Conservation (phyloP, 345 rosid genomes). For the Ceriops zippeliana region DNA sequence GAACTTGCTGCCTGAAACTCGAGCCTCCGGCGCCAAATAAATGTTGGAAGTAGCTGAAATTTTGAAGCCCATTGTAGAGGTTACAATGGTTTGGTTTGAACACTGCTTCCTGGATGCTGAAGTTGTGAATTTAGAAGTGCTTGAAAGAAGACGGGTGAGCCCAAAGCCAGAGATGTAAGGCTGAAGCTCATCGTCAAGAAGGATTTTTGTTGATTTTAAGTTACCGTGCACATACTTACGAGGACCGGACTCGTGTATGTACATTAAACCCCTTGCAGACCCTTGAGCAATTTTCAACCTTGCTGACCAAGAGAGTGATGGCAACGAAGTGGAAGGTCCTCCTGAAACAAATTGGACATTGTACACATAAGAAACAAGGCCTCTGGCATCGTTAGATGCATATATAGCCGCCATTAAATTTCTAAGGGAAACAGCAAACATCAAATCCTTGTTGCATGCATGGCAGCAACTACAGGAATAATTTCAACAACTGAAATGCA, state of each 20-base stretch:
- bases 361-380: not conserved
- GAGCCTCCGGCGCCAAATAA: constrained; percentile 86
- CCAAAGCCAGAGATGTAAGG: constrained; percentile 83
- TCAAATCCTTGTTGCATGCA: not conserved
- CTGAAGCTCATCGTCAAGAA: constrained; percentile 74
- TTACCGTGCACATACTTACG: constrained; percentile 75
- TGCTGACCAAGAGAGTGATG: constrained; percentile 64
- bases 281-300: constrained; percentile 89
- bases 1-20: constrained; percentile 54
- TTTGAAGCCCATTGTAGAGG: constrained; percentile 43
- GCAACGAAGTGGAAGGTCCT: constrained; percentile 41
- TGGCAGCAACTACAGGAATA: not conserved
- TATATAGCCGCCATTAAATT: not conserved
- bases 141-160: constrained; percentile 51
- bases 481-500: not conserved
- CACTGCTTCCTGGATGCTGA: constrained; percentile 44
- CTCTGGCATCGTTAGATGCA: not conserved
- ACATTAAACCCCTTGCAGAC: constrained; percentile 72
- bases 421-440: not conserved
- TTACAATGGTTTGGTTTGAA: constrained; percentile 36
- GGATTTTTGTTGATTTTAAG: constrained; percentile 76
- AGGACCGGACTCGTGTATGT: constrained; percentile 76
- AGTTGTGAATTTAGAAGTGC: constrained; percentile 37
- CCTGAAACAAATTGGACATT: constrained; percentile 36
- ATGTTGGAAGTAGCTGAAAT: constrained; percentile 40